Evolutionary conservation across 2,329 filamentous ascomycete species (phyloP).

Genomic region (Trichothecium roseum): DNA sequence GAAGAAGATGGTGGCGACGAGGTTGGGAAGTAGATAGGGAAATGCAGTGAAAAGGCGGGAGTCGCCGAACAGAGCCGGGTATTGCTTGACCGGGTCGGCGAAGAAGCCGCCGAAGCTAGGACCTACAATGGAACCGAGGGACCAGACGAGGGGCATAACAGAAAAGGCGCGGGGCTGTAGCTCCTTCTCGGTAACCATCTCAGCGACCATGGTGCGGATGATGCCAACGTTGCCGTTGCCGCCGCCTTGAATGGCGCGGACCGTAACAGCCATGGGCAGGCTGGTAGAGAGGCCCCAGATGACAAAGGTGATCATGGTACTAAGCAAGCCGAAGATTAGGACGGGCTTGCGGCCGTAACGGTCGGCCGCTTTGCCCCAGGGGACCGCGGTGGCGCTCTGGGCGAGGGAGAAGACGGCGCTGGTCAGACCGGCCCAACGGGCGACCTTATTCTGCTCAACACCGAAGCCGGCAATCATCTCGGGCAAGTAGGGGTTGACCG

Average conservation of each 20-base stretch:
- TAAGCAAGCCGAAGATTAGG: conserved; percentile 62
- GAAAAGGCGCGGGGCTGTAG: conserved; percentile 84
- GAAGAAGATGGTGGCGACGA: conserved; percentile 69
- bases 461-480: conserved; percentile 80
- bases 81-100: conserved; percentile 67
- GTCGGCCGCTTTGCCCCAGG: conserved; percentile 72
- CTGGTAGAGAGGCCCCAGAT: conserved; percentile 76
- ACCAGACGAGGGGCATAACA: conserved; percentile 87
- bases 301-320: conserved; percentile 73
- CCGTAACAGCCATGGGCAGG: conserved; percentile 67
- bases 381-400: conserved; percentile 61
- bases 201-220: conserved; percentile 82
- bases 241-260: conserved; percentile 69
- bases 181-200: conserved; percentile 80
- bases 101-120: conserved; percentile 82
- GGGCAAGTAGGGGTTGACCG: conserved; percentile 59
- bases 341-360: conserved; percentile 70
- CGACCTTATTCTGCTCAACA: conserved; percentile 59
- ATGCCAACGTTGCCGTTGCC: conserved; percentile 93
- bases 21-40: conserved; percentile 77
- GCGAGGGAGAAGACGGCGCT: conserved; percentile 62
- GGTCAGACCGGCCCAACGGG: conserved; percentile 70
- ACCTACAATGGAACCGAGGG: conserved; percentile 76
- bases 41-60: conserved; percentile 61
- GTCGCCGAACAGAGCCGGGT: conserved; percentile 59